Conservation (phyloP, 306 rosid species). For the Casuarina equisetifolia region DNA sequence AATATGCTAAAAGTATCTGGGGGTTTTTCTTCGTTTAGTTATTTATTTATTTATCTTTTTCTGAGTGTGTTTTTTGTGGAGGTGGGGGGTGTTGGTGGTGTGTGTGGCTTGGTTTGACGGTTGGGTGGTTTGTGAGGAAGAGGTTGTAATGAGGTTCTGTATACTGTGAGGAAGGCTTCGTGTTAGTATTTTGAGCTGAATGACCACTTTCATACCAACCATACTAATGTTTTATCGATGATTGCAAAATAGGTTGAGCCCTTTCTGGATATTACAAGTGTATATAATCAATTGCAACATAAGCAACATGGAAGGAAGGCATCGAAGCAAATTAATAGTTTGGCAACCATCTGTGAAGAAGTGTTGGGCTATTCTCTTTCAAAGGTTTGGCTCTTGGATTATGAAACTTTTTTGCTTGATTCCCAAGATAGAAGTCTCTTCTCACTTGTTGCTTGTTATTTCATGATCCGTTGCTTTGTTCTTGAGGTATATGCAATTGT, state of each 20-base stretch:
- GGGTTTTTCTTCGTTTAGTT: no score
- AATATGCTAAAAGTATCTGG: neutral
- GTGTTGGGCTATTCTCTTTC: conserved; percentile 69
- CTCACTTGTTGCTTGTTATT: neutral
- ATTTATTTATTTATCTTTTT: no score
- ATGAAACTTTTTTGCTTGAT: conserved; percentile 5
- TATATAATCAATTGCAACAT: conserved; percentile 62
- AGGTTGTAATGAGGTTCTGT: neutral
- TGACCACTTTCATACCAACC: neutral
- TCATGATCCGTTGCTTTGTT: neutral
- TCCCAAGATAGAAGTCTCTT: neutral
- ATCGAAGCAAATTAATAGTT: conserved; percentile 66
- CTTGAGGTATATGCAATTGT: neutral
- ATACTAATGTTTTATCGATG: conserved; percentile 16
- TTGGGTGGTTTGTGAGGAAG: no score
- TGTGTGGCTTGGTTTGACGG: no score
- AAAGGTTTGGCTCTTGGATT: conserved; percentile 58
- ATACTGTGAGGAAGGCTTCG: neutral
- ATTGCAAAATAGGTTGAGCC: conserved; percentile 69
- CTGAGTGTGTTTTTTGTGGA: no score
- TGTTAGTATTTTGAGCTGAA: neutral
- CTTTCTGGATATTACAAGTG: conserved; percentile 65
- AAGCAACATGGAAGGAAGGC: conserved; percentile 60
- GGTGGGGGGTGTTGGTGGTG: no score
- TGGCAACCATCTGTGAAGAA: conserved; percentile 74